Conservation (phyloP, 306 rosid species). For the Inga leiocalycina region DNA sequence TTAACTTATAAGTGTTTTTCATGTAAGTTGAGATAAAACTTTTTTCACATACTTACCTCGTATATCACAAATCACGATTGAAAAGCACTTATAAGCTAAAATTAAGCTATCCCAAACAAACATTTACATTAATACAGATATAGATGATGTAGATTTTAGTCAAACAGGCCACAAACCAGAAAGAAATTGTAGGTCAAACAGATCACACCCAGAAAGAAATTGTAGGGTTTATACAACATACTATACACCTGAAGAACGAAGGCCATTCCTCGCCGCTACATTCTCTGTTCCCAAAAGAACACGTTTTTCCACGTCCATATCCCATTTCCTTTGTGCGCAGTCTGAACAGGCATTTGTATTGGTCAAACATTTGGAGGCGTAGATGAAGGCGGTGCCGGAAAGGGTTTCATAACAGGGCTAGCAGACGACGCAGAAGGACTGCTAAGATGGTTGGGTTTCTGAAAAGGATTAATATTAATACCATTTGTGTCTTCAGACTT, state of each 20-base stretch:
- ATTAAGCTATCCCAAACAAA: no score
- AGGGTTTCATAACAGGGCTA: slow-evolving; percentile 44
- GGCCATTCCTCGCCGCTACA: neutral
- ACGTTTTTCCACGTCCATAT: slow-evolving; percentile 1
- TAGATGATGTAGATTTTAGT: neutral
- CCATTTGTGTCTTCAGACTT: slow-evolving; percentile 47
- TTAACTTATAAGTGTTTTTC: no score
- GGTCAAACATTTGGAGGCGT: slow-evolving; percentile 46
- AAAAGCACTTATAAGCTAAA: no score
- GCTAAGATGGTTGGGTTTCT: slow-evolving; percentile 46
- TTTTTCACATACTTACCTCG: no score
- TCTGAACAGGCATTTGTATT: slow-evolving; percentile 44
- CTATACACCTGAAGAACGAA: slow-evolving; percentile 6
- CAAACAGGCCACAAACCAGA: neutral
- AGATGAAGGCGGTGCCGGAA: slow-evolving; percentile 46
- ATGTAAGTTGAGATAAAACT: no score
- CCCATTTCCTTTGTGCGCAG: slow-evolving; percentile 28
- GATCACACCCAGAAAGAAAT: slow-evolving; percentile 17
- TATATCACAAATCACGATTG: no score
- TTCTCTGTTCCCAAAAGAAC: slow-evolving; percentile 5
- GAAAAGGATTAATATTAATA: slow-evolving; percentile 28
- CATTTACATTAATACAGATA: neutral
- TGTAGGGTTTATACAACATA: slow-evolving; percentile 16
- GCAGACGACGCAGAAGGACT: slow-evolving; percentile 49
- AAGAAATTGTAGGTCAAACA: slow-evolving; percentile 16